Evolutionary conservation across 2,329 filamentous ascomycete species (phyloP).

Genomic region (Coniochaeta sp.): DNA sequence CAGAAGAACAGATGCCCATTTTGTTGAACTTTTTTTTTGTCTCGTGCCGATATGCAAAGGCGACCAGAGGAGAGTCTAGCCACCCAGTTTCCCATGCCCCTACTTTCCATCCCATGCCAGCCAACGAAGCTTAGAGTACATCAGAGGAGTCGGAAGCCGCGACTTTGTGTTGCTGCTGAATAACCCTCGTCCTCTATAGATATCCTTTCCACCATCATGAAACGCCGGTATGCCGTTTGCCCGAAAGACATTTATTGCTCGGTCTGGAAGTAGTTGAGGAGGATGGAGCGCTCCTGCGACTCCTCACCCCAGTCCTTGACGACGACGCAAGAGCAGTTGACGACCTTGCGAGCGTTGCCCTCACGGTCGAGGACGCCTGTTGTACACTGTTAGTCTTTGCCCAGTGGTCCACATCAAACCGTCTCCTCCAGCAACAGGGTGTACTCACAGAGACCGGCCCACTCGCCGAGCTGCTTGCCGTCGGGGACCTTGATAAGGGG

Average conservation of each 20-base stretch:
- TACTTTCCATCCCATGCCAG: slow-evolving; percentile 29
- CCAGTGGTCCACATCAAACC: background rate
- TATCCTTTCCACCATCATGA: slow-evolving; percentile 11
- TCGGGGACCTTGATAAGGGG: slow-evolving; percentile 99
- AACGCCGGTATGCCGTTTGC: slow-evolving; percentile 25
- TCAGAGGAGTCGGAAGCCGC: slow-evolving; percentile 27
- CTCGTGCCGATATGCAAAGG: slow-evolving; percentile 15
- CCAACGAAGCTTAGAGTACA: slow-evolving; percentile 40
- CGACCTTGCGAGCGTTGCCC: slow-evolving; percentile 98
- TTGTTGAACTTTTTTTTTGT: slow-evolving; percentile 22
- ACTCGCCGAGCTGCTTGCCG: slow-evolving; percentile 99
- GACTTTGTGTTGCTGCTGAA: slow-evolving; percentile 22
- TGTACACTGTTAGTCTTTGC: background rate
- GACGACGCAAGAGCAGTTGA: slow-evolving; percentile 99
- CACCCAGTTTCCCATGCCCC: background rate
- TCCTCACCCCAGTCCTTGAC: slow-evolving; percentile 99
- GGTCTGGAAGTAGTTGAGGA: slow-evolving; percentile 99
- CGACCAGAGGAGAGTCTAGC: slow-evolving; percentile 8
- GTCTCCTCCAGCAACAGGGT: slow-evolving; percentile 5
- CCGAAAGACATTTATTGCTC: slow-evolving; percentile 49
- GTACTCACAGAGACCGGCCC: slow-evolving; percentile 96
- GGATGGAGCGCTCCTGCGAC: slow-evolving; percentile 95
- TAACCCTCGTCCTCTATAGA: slow-evolving; percentile 30
- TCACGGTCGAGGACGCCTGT: slow-evolving; percentile 96
- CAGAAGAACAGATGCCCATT: background rate